phyloP scores from a whole-genome alignment of 1,284 basidiomycete species.

The Rhodotorula sp. region DNA sequence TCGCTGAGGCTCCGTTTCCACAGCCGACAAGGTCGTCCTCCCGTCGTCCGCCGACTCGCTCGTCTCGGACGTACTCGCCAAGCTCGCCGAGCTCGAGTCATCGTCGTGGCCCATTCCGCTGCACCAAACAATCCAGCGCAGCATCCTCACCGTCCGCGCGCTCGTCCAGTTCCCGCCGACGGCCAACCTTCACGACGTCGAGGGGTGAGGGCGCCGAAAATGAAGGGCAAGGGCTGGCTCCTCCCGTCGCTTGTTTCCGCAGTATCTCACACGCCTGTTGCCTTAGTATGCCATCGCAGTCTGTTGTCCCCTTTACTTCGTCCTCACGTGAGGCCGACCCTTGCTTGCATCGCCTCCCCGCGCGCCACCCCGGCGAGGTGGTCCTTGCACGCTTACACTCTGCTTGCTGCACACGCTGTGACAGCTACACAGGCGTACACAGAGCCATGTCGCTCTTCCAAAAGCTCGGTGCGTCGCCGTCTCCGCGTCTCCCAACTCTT shows the following conservation, averaged over 20 bases:
- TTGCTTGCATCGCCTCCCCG: too few relatives aligned
- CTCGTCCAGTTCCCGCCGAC: not conserved
- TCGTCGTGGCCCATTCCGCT: not conserved
- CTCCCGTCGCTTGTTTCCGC: too few relatives aligned
- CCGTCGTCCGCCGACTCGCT: not conserved
- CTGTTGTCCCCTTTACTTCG: too few relatives aligned
- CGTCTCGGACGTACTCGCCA: not conserved
- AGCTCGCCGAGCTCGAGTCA: not conserved
- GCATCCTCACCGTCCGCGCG: constrained; percentile 1
- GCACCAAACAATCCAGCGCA: not conserved
- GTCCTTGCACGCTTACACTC: too few relatives aligned
- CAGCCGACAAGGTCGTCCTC: not conserved
- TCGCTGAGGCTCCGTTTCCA: too few relatives aligned
- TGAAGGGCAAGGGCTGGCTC: too few relatives aligned
- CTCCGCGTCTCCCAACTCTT: too few relatives aligned
- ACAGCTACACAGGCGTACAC: not conserved
- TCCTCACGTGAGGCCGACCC: too few relatives aligned
- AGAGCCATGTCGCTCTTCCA: constrained; percentile 1
- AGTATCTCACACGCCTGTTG: too few relatives aligned
- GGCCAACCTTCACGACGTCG: not conserved
- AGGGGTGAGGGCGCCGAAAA: not conserved
- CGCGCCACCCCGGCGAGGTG: too few relatives aligned
- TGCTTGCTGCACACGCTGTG: too few relatives aligned
- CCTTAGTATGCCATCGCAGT: too few relatives aligned
- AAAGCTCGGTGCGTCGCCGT: not conserved